Base-by-base conservation (phyloP, 306 rosid species). In the Hippophae rhamnoides region DNA sequence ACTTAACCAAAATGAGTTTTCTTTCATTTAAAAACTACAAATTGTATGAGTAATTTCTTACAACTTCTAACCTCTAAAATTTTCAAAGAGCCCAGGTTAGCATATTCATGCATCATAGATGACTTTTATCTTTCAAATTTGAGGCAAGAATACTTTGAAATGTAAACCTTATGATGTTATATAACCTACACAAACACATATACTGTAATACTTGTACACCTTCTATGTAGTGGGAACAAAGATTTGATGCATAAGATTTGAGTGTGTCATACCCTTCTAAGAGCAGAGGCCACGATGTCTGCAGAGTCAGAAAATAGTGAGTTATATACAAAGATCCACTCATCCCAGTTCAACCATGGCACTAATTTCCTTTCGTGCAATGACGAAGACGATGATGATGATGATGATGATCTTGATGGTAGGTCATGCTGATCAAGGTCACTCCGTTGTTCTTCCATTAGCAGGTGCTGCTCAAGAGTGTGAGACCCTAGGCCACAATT, bases 301-400 rank as follows among this genome's bases (percentile, higher is more conserved):
- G 75, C 68, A 10, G 93, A 88, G n/a, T 70, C 13, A 1, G 94
- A 84, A 82, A 93, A 88, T 54, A 93, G 85, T 67, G 85, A 41
- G 13, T 76, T 54, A 41, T 72, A 70, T 43, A 93, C 97, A 71
- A 82, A 79, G 60, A 73, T 71, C 99, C 99, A 93, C 54, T 93
- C 99, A 41, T 74, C 79, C 97, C 99, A 93, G 60, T 75, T 74
- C 60, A 89, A 77, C 99, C 99, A 93, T 3, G 99, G 90, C 14
- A 93, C 99, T 70, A 88, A 65, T 72, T 72, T 93, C 31, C 63
- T 76, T 7, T 72, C 51, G 57, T 52, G 67, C 3, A 83, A 54
- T 1, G 77, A 66, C 13, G 72, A 66, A 6, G 74, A 43, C 0
- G 41, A 42, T 0, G 60, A 23, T 10, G 52, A 42, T 0, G 60